A percentile compares a stretch with the other conserved stretches of the same genome.
Evolutionary conservation across 2,329 filamentous ascomycete genomes (phyloP).

Genomic region (Botrytis hyacinthi): DNA sequence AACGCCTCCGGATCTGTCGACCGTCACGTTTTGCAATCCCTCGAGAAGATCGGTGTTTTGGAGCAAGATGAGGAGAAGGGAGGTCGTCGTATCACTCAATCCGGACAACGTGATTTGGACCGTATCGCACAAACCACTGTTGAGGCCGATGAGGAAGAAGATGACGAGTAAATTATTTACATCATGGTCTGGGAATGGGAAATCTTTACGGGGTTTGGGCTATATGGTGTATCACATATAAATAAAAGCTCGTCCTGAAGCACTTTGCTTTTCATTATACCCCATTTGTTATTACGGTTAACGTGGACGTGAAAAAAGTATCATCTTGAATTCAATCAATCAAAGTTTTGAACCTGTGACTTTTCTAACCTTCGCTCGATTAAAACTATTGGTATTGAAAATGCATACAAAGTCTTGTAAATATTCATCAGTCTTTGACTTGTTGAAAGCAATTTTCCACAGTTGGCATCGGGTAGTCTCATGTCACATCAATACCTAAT

Average conservation of each 20-base stretch:
- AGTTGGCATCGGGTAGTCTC: background rate
- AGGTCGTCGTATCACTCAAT: conserved; percentile 96
- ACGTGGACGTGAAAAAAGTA: conserved; percentile 12
- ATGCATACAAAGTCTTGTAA: background rate
- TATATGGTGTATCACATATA: conserved; percentile 25
- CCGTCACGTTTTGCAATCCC: conserved; percentile 94
- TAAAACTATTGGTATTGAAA: background rate
- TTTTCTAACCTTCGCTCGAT: background rate
- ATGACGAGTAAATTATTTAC: conserved; percentile 57
- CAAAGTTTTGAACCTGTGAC: background rate
- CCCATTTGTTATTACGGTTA: conserved; percentile 11
- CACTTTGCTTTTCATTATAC: conserved; percentile 22
- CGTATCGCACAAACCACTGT: conserved; percentile 81
- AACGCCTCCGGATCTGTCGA: conserved; percentile 93
- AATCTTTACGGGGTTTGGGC: conserved; percentile 28
- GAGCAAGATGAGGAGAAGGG: conserved; percentile 99
- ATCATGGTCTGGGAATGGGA: conserved; percentile 27
- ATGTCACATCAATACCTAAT: background rate
- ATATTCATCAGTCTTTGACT: background rate
- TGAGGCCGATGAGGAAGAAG: conserved; percentile 69
- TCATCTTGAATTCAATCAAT: background rate
- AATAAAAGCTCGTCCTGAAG: conserved; percentile 20
- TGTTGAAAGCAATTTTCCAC: too few species aligned
- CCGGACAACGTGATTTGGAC: conserved; percentile 98
- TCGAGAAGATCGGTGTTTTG: conserved; percentile 98